Evolutionary conservation across 345 rosid species (phyloP), one percentile per base, ranked within the genome.

Genomic region (Sonneratia alba): DNA sequence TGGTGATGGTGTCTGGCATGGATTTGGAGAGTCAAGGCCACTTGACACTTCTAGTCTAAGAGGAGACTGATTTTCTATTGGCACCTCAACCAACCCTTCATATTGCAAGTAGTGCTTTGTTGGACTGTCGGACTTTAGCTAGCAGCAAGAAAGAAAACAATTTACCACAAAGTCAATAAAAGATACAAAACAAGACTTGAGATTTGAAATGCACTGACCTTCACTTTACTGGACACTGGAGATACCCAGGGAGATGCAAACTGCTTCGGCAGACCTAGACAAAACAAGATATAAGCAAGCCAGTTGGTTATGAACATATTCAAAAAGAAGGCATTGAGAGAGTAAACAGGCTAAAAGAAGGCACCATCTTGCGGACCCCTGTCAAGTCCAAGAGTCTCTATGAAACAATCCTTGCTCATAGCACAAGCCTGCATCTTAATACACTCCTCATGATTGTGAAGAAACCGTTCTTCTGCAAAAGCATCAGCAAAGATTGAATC

Each of bases 361-460:
- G n/a, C 42, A 72, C 2, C 36, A 38, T 10, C 67, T 70, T 43
- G 15, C 43, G 71, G 72, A 79, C 82, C 84, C 24, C 70, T 74
- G 36, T 79, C 62, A 2, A 88, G 73, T 68, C 90, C 88, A 38
- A 86, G 67, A 15, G 76, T 83, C 76, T 70, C 67, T n/a, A 83
- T 74, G 72, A 86, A 78, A 43, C 77, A 68, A 68, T 77, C 83
- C 56, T 74, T 69, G 72, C 80, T 82, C 68, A 82, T 71, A 13
- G 76, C 71, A 67, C 70, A 76, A 34, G 68, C 73, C 56, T 74
- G 84, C 15, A 78, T 78, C 78, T 81, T 83, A 72, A 85, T 77
- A 73, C 92, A 87, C 59, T 85, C 83, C 67, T 81, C 51, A 55
- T 84, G 92, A 70, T 87, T 79, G 74, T 87, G 88, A 27, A 81